Base-by-base conservation (phyloP, 83 land plant species). In the Picea abies region DNA sequence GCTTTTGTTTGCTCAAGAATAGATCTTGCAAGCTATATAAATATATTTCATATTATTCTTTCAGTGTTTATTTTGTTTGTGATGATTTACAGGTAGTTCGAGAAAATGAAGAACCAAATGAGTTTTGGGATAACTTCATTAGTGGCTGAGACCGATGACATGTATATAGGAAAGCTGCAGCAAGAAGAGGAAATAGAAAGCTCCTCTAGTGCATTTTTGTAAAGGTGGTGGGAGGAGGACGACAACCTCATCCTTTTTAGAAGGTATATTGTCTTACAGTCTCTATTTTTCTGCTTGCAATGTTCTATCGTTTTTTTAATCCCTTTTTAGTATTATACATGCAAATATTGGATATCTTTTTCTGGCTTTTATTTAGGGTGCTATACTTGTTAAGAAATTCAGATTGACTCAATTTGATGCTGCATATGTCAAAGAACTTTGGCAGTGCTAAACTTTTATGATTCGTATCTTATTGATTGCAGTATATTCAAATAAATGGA, bases 51-150 rank as follows among this genome's bases (percentile, higher is more conserved):
- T 26, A 15, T 39, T 69, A 15, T 69, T 69, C 41, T 25, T 14
- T 70, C 3, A 37, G 72, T 44, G 41, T 41, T 6, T 37, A 32
- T 19, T 72, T n/a, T 47, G 44, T 25, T 44, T 47, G 47, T 41
- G 23, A 5, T 79, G 10, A 10, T 47, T 37, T 35, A 8, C 79
- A 86, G 85, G 82, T 86, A 23, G 85, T 86, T 23, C 72, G 58
- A 70, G 88, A 86, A 44, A 68, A 63, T 9, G 80, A 82, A 26
- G 79, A 83, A 68, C 81, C 88, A 17, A 82, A 79, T 15, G 85
- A 79, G 16, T 86, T 86, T 79, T 68, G 85, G 82, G 82, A 72
- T 72, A 32, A 79, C 56, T 72, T 73, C 70, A 41, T 44, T 61
- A 19, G 63, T 29, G 29, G 39, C 17, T 61, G 64, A 79, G 39